These are phyloP conservation scores for Cutaneotrichosporon dermatis DNA, from an alignment of 1,284 basidiomycete species.

Conservation along the genomic window DNA sequence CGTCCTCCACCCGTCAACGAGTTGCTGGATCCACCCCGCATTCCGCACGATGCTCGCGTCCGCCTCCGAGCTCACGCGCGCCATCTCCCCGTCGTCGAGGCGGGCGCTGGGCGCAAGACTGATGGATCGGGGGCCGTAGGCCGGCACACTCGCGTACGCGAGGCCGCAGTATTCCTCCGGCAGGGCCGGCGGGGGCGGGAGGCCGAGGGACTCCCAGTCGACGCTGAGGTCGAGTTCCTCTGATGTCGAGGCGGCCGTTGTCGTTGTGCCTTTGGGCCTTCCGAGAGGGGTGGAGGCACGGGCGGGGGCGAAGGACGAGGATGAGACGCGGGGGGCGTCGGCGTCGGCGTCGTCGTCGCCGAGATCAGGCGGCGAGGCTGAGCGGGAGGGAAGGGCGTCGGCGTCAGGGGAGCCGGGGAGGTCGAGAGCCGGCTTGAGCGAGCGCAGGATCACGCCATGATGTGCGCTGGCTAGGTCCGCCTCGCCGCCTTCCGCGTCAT, in stretches of 20 bases:
- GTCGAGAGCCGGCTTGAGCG: background rate
- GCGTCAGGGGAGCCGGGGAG: background rate
- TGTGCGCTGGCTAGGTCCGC: background rate
- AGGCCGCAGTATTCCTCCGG: background rate
- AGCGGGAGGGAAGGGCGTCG: background rate
- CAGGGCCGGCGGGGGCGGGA: slow-evolving; percentile 1
- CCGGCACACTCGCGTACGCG: background rate
- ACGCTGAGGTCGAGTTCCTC: background rate
- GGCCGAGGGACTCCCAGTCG: slow-evolving; percentile 1
- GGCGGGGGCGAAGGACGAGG: slow-evolving; percentile 1
- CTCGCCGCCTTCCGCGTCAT: background rate
- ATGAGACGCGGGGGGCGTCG: background rate
- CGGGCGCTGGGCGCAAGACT: background rate
- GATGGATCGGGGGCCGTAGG: background rate
- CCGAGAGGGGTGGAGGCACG: background rate
- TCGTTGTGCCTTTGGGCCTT: background rate
- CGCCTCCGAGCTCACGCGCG: background rate
- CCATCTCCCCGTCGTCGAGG: background rate
- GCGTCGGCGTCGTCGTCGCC: background rate
- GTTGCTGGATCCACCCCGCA: slow-evolving; percentile 5
- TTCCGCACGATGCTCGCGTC: slow-evolving; percentile 6
- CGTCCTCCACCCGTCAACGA: background rate
- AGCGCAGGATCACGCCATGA: background rate
- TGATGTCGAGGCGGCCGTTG: background rate
- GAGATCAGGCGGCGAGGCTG: background rate